phyloP scores from a whole-genome alignment of 345 rosid genomes.

The Dipteronia sinensis region DNA sequence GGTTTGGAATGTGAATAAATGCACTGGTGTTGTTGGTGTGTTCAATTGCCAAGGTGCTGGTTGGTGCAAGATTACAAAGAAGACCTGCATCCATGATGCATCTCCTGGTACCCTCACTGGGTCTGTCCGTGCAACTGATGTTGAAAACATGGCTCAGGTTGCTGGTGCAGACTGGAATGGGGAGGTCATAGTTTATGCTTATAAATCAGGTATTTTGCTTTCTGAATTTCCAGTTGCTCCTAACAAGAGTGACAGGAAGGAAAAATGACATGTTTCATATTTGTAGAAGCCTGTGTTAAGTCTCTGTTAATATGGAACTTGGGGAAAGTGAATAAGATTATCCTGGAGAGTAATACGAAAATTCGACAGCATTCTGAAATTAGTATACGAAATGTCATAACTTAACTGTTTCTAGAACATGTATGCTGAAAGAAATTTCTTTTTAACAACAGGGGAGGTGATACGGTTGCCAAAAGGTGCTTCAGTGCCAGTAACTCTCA shows the following conservation, averaged over 20 bases:
- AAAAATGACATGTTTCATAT: not conserved
- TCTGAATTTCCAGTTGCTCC: not conserved
- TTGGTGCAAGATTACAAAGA: constrained; percentile 87
- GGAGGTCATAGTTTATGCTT: constrained; percentile 65
- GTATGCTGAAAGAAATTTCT: constrained; percentile 3
- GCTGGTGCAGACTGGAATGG: constrained; percentile 83
- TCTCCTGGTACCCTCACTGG: constrained; percentile 83
- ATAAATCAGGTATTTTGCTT: constrained; percentile 64
- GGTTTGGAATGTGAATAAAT: constrained; percentile 89
- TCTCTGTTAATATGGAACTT: not conserved
- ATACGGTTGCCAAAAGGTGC: constrained; percentile 70
- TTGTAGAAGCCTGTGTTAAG: not conserved
- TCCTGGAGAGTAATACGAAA: not conserved
- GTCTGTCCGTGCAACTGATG: constrained; percentile 69
- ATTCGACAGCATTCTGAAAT: not conserved
- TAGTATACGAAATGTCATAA: not conserved
- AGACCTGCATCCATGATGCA: constrained; percentile 77
- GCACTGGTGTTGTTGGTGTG: constrained; percentile 82
- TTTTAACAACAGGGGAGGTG: constrained; percentile 61
- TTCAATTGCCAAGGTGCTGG: constrained; percentile 99
- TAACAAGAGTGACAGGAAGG: not conserved
- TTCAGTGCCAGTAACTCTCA: constrained; percentile 76
- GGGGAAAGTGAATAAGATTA: not conserved
- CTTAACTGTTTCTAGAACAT: not conserved
- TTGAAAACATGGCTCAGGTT: constrained; percentile 64